These are phyloP conservation scores for Pseudonectria foliicola DNA, from an alignment of 2,329 filamentous ascomycete genomes.

Conservation along the genomic window DNA sequence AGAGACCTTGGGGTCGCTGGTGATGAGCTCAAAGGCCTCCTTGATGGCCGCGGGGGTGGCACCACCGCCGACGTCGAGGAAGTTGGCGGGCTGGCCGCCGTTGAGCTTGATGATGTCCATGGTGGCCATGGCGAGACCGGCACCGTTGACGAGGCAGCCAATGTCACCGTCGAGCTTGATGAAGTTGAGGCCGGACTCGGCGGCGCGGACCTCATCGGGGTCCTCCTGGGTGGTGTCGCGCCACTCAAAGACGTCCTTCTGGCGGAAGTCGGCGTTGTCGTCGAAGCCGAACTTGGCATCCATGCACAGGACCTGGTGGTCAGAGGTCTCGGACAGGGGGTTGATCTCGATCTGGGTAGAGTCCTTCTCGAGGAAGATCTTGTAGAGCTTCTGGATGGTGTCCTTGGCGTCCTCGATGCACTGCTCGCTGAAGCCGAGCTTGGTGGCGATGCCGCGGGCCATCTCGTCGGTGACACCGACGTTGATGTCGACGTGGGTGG, in stretches of 20 bases:
- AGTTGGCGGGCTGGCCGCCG: constrained; percentile 92
- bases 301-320: constrained; percentile 98
- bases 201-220: constrained; percentile 93
- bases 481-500: constrained; percentile 90
- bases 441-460: constrained; percentile 77
- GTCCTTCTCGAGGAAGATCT: constrained; percentile 97
- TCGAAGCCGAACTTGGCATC: constrained; percentile 98
- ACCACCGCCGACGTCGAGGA: constrained; percentile 96
- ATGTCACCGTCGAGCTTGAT: constrained; percentile 99
- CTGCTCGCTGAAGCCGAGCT: constrained; percentile 96
- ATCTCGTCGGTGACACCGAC: constrained; percentile 92
- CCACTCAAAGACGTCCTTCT: constrained; percentile 92
- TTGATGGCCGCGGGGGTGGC: constrained; percentile 95
- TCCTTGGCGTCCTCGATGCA: constrained; percentile 93
- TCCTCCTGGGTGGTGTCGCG: constrained; percentile 95
- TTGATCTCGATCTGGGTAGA: constrained; percentile 99
- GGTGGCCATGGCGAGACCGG: constrained; percentile 98
- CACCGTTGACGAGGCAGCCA: constrained; percentile 97
- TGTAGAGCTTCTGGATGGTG: constrained; percentile 98
- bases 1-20: constrained; percentile 93
- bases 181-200: constrained; percentile 93
- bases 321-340: constrained; percentile 93
- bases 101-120: constrained; percentile 99
- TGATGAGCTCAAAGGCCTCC: constrained; percentile 97
- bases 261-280: constrained; percentile 97